These are phyloP conservation scores for Centella asiatica DNA, from an alignment of 129 eudicot species.

Conservation along the genomic window DNA sequence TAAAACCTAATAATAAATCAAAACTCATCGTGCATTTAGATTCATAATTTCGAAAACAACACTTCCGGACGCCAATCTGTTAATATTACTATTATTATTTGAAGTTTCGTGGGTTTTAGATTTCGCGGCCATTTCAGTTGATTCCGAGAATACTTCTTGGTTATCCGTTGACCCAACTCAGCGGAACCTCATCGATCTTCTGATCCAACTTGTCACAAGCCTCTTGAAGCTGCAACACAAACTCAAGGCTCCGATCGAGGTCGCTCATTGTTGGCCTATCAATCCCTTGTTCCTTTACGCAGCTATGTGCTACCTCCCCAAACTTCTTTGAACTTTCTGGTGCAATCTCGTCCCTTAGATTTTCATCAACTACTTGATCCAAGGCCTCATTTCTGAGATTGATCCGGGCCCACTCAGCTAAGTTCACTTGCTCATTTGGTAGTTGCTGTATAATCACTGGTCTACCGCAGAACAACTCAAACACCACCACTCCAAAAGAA, in stretches of 20 bases:
- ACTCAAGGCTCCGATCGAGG: slow-evolving; percentile 16
- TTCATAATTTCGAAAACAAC: slow-evolving; percentile 6
- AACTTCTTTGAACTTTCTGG: neutral
- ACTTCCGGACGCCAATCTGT: neutral
- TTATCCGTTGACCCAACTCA: neutral
- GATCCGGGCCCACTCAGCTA: neutral
- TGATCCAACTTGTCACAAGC: neutral
- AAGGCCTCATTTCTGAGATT: neutral
- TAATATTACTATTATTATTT: neutral
- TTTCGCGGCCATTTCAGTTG: neutral
- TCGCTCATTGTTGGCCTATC: slow-evolving; percentile 11
- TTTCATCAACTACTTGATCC: slow-evolving; percentile 1
- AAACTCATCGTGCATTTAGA: neutral
- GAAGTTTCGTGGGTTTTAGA: neutral
- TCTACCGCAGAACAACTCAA: slow-evolving; percentile 10
- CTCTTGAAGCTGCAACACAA: slow-evolving; percentile 24
- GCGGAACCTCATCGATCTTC: neutral
- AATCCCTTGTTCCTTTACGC: neutral
- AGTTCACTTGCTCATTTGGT: slow-evolving; percentile 3
- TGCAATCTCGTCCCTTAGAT: slow-evolving; percentile 9
- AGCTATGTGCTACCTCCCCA: neutral
- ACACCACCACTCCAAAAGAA: slow-evolving; percentile 29
- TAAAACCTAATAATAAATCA: no score
- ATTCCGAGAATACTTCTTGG: neutral
- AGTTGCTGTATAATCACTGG: neutral